Base-by-base conservation (phyloP, 2,329 filamentous ascomycete genomes). In the Alternaria novae-zelandiae region DNA sequence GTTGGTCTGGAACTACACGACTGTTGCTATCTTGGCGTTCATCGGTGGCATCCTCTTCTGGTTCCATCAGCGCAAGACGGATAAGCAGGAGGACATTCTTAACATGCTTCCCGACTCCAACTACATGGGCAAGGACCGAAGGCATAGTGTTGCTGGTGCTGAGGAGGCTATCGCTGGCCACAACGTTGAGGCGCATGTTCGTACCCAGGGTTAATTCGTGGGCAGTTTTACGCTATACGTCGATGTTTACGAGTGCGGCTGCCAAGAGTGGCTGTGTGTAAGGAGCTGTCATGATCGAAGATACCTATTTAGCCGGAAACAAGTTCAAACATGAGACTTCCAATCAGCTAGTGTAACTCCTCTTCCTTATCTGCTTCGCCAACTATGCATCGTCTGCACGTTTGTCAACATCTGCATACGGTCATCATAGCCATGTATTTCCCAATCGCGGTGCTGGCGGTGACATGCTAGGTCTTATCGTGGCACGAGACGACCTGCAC, bases 1-100 rank as follows among this genome's bases (percentile, higher is more conserved):
- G 23, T 82, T 92, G 43, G 86, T 90, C 5, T 92, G 90, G 89
- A 92, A 93, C 81, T 94, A 94, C 79, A 85, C 83, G 9, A 77
- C 84, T 17, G 85, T 91, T 17, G 88, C 90, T 6, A 81, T 88
- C 61, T 82, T 93, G 55, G 86, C 90, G 0, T 85, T 88, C 41
- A 55, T 89, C 8, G 91, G 89, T 36, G 90, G 89, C 23, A 65
- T 84, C 5, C 82, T 83, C 2, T 93, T 94, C 82, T 94, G 90
- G 90, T 76, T 89, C 71, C 87, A 85, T 72, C 91, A 91, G 82
- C 81, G 84, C 43, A 82, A 86, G n/a, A 82, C 91, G 10, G 91
- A 94, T 73, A 80, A 79, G 25, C 82, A 89, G 67, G 91, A 94
- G 75, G 91, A 93, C 76, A 82, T 84, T 70, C 81, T 91, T 68